These are phyloP conservation scores for Globisporangium viniferum DNA, from an alignment of 352 stramenopile genomes.

Conservation along the genomic window DNA sequence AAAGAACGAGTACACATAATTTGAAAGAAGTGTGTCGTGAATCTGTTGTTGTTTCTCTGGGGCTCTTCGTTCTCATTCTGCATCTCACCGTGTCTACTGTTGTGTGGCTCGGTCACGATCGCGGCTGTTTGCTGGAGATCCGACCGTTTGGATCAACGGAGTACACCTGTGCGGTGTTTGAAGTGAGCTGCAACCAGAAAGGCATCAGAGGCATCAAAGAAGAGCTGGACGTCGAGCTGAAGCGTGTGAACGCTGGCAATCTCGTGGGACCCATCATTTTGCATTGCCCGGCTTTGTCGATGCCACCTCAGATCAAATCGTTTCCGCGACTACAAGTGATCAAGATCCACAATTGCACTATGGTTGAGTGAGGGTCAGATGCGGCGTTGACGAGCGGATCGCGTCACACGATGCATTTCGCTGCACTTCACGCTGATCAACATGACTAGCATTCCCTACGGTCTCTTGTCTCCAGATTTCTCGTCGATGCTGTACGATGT, in stretches of 20 bases:
- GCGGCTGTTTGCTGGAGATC: neutral
- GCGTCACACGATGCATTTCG: neutral
- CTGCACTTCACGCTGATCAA: neutral
- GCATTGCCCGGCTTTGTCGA: slow-evolving; percentile 15
- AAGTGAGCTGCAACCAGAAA: neutral
- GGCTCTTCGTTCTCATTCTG: neutral
- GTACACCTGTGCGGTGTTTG: neutral
- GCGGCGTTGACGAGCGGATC: neutral
- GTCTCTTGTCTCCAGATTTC: neutral
- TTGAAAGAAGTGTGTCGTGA: neutral
- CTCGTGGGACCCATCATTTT: slow-evolving; percentile 9
- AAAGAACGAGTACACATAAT: neutral
- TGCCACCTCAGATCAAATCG: neutral
- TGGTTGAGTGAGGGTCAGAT: neutral
- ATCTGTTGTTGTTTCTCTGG: neutral
- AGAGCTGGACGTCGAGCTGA: slow-evolving; percentile 3
- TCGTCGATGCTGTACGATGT: neutral
- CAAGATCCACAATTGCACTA: neutral
- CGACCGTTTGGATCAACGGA: neutral
- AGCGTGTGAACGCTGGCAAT: neutral
- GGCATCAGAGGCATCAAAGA: neutral
- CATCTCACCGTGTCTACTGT: neutral
- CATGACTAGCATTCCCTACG: neutral
- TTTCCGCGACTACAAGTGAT: neutral
- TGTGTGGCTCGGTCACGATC: neutral